Evolutionary conservation across 768 basidiomycete species (phyloP), one percentile per base, ranked within the genome.

Genomic region (Suillus decipiens): DNA sequence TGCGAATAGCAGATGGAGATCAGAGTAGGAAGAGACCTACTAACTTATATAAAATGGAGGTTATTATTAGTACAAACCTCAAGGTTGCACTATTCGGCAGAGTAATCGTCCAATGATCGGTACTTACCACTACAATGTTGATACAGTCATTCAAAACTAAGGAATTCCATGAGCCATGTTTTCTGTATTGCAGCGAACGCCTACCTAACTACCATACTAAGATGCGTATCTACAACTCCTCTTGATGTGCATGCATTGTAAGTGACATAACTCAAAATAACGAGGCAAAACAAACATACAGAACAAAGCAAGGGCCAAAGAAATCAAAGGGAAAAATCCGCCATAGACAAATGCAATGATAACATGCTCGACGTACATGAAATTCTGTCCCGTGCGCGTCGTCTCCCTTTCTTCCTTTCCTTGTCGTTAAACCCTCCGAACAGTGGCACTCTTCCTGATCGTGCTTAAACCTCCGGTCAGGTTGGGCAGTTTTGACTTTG

Each of bases 401-500:
- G 22, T 22, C 37, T 5, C 36, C 37, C 57, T 41, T 60, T 41
- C 36, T 22, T 22, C 10, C 0, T 34, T 17, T 60, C 37, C 37
- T 39, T 57, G 28, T 17, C 24, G 6, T 59, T 28, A 34, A 62
- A 55, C 36, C 59, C 24, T 36, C 33, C 62, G 62, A 22, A 63
- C 50, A 9, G 62, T 66, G 53, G 53, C 59, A 31, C 42, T 28
- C 58, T 59, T 56, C 36, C 64, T 59, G 17, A 63, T 63, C n/a
- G 37, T 36, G 28, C 62, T 36, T 33, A 51, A 51, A 60, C 41
- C 31, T 39, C 22, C 10, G 14, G 12, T n/a, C 43, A 36, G 14
- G 39, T 36, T 39, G 12, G 57, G 24, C 10, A 61, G 22, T n/a
- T 59, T 65, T 31, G 64, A 62, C 59, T 50, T 65, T 17, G 50